Conservation (phyloP, 1,139 yeast species). For the Scheffersomyces stambukii region DNA sequence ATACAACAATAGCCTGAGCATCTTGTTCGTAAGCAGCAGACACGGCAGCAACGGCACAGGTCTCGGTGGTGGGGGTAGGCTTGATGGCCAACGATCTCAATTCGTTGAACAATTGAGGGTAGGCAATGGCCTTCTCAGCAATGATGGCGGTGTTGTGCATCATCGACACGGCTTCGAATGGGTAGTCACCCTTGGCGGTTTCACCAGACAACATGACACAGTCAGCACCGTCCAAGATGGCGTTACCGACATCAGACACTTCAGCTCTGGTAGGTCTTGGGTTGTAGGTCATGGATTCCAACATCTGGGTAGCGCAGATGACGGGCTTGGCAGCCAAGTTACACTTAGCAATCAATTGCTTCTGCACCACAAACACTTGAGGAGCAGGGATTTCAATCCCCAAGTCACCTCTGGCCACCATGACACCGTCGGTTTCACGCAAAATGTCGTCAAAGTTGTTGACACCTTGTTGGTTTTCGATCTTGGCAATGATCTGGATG, state of each 20-base stretch:
- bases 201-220: conserved; percentile 99
- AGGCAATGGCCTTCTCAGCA: conserved; percentile 96
- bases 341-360: conserved; percentile 98
- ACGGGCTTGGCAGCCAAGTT: conserved; percentile 99
- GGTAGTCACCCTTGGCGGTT: conserved; percentile 99
- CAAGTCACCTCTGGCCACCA: conserved; percentile 99
- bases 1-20: conserved; percentile 94
- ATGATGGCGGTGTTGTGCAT: conserved; percentile 97
- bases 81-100: conserved; percentile 78
- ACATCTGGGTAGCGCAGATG: conserved; percentile 99
- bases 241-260: conserved; percentile 98
- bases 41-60: conserved; percentile 96
- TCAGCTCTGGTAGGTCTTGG: conserved; percentile 99
- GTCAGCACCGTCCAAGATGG: conserved; percentile 98
- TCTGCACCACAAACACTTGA: conserved; percentile 97
- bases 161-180: conserved; percentile 94
- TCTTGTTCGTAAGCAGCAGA: conserved; percentile 94
- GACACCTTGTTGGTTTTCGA: conserved; percentile 99
- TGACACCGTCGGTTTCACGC: conserved; percentile 94
- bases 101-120: conserved; percentile 83
- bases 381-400: conserved; percentile 99
- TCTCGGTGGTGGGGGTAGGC: conserved; percentile 94
- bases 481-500: conserved; percentile 93
- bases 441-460: conserved; percentile 97
- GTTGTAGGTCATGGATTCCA: conserved; percentile 98